A percentile compares a stretch with the other conserved stretches of the same genome.
phyloP scores from a whole-genome alignment of 2,329 filamentous ascomycete species.

The Podosphaera leucotricha region DNA sequence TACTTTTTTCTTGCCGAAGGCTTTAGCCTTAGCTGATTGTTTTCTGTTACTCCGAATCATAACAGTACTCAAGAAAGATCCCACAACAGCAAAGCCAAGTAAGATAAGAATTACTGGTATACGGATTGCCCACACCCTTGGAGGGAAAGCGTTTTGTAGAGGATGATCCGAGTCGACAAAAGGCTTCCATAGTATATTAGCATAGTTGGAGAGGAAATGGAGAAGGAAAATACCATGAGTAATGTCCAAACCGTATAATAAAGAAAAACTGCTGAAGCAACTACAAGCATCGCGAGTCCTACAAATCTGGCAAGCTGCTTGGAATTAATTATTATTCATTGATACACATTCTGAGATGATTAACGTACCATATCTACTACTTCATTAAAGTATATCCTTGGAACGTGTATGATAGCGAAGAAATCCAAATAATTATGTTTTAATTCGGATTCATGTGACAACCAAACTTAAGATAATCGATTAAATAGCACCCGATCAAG shows the following conservation, averaged over 20 bases:
- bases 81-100: conserved; percentile 76
- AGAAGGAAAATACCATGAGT: conserved; percentile 48
- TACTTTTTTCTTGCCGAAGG: conserved; percentile 67
- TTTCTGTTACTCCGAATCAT: conserved; percentile 99
- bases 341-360: neutral
- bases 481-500: neutral
- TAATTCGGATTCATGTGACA: neutral
- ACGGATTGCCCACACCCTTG: conserved; percentile 94
- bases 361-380: conserved; percentile 11
- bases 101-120: conserved; percentile 93
- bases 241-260: conserved; percentile 98
- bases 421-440: neutral
- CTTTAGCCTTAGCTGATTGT: conserved; percentile 84
- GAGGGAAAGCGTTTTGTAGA: conserved; percentile 84
- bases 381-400: conserved; percentile 10
- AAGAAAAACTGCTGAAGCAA: conserved; percentile 48
- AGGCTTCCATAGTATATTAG: conserved; percentile 33
- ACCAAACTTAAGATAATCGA: neutral
- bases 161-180: conserved; percentile 92
- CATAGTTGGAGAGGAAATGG: neutral
- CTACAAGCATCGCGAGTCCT: conserved; percentile 52
- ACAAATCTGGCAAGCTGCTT: conserved; percentile 70
- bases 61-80: conserved; percentile 83
- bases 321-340: conserved; percentile 4
- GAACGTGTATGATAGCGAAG: conserved; percentile 6